phyloP scores from a whole-genome alignment of 73 alveolate species.

The Uronychia binucleata region DNA sequence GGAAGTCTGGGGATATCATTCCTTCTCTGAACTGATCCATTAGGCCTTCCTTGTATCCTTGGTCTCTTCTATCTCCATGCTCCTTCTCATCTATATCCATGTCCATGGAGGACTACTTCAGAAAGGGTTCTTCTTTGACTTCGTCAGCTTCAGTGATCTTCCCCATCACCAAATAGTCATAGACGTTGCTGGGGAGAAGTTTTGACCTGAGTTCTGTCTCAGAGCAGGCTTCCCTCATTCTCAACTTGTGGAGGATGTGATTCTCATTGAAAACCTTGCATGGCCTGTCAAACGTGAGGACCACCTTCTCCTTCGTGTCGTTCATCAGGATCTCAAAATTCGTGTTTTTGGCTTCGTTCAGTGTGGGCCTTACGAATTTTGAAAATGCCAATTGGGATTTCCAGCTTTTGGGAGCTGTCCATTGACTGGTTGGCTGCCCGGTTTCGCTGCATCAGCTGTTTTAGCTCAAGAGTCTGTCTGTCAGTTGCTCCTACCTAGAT shows the following conservation, averaged over 20 bases:
- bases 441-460: constrained; percentile 19
- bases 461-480: too few relatives aligned
- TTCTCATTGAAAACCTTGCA: constrained; percentile 27
- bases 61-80: too few relatives aligned
- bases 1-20: too few relatives aligned
- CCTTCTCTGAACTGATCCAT: too few relatives aligned
- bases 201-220: neutral
- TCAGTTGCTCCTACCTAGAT: too few relatives aligned
- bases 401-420: neutral
- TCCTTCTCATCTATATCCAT: too few relatives aligned
- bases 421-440: neutral
- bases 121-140: too few relatives aligned
- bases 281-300: neutral
- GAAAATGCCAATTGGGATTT: constrained; percentile 26
- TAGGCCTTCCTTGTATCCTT: too few relatives aligned
- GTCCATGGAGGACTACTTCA: too few relatives aligned
- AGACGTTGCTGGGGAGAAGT: neutral
- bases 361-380: constrained; percentile 10
- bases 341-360: neutral
- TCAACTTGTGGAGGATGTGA: constrained; percentile 13
- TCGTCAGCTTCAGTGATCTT: too few relatives aligned
- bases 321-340: constrained; percentile 9
- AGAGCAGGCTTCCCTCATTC: neutral
- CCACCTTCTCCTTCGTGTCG: constrained; percentile 4
- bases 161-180: neutral